Conservation (phyloP, 169 alveolate genomes). For the Perkinsus olseni region DNA sequence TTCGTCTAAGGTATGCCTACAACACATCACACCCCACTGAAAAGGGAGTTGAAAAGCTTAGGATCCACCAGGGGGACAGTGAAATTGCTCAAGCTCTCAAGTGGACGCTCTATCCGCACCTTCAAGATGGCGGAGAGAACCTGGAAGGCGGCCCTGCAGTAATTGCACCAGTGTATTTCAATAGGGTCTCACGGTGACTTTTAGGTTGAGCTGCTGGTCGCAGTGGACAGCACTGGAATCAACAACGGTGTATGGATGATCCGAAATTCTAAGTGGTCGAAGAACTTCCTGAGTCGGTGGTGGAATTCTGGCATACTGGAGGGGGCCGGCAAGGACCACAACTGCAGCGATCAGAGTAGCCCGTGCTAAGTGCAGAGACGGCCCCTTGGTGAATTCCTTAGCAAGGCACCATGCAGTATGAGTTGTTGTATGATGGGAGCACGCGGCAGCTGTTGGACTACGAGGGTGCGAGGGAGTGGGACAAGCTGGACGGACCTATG, state of each 20-base stretch:
- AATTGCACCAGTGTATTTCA: too few relatives aligned
- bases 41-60: background rate
- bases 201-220: background rate
- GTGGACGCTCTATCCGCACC: background rate
- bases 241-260: slow-evolving; percentile 10
- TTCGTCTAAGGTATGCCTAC: background rate
- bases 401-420: slow-evolving; percentile 2
- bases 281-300: background rate
- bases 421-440: background rate
- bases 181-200: background rate
- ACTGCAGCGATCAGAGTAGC: slow-evolving; percentile 12
- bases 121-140: background rate
- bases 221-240: slow-evolving; percentile 8
- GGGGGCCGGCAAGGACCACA: slow-evolving; percentile 3
- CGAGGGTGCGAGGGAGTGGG: background rate
- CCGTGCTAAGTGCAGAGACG: background rate
- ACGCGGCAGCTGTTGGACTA: background rate
- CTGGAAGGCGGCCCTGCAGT: too few relatives aligned
- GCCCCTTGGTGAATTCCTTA: background rate
- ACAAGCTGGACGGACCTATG: slow-evolving; percentile 6
- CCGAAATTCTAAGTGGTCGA: background rate
- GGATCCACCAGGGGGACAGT: background rate
- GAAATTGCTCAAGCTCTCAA: background rate
- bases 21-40: background rate
- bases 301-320: slow-evolving; percentile 2